These are phyloP conservation scores for Raffaelea deltoideospora DNA, from an alignment of 2,329 filamentous ascomycete genomes.

Conservation along the genomic window DNA sequence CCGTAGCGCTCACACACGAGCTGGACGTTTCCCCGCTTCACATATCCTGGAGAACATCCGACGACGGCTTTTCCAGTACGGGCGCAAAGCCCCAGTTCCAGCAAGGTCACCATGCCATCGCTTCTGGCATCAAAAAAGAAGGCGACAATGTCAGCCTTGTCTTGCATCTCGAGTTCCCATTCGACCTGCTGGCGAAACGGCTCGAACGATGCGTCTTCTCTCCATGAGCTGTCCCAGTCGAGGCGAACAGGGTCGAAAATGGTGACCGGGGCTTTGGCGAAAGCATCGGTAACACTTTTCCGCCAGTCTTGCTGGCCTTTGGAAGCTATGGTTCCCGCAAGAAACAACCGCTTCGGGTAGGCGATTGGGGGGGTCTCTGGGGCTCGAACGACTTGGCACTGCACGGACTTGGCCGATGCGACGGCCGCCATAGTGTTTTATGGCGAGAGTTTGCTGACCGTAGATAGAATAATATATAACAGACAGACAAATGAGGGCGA, in stretches of 20 bases:
- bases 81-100: conserved; percentile 43
- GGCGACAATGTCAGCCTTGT: conserved; percentile 35
- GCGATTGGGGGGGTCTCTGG: conserved; percentile 8
- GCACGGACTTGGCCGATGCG: not conserved
- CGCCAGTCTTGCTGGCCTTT: conserved; percentile 33
- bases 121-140: conserved; percentile 40
- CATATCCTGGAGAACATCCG: conserved; percentile 34
- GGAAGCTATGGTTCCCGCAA: conserved; percentile 38
- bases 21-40: conserved; percentile 45
- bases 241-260: conserved; percentile 40
- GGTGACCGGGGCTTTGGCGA: conserved; percentile 31
- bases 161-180: conserved; percentile 47
- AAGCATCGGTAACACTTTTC: conserved; percentile 20
- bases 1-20: conserved; percentile 35
- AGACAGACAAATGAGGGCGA: too few relatives aligned
- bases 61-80: conserved; percentile 31
- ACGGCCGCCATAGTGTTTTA: too few relatives aligned
- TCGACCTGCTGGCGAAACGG: conserved; percentile 37
- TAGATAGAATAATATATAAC: too few relatives aligned
- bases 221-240: conserved; percentile 40
- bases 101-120: conserved; percentile 38
- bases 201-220: conserved; percentile 28
- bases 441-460: too few relatives aligned
- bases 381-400: conserved; percentile 16
- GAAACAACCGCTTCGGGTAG: conserved; percentile 29